These are phyloP conservation scores for Colletotrichum neosansevieriae DNA, from an alignment of 2,329 filamentous ascomycete species.

Conservation along the genomic window DNA sequence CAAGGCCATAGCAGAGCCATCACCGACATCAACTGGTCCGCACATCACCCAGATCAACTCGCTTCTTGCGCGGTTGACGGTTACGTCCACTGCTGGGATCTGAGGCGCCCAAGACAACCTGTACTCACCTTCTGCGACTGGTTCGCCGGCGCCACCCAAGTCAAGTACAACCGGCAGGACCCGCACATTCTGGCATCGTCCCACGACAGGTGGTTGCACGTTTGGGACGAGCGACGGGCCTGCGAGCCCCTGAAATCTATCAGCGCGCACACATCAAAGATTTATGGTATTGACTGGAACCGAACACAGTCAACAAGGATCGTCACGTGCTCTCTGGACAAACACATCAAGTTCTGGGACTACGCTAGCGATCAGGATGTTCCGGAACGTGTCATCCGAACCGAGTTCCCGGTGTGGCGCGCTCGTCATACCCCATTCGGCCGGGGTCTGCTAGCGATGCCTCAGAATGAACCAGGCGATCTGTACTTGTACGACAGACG, in stretches of 20 bases:
- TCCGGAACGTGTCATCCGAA: slow-evolving; percentile 82
- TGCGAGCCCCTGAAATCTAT: slow-evolving; percentile 85
- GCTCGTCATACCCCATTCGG: slow-evolving; percentile 93
- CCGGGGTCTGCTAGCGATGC: slow-evolving; percentile 88
- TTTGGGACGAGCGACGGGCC: slow-evolving; percentile 90
- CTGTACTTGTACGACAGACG: slow-evolving; percentile 85
- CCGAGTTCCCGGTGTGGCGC: slow-evolving; percentile 89
- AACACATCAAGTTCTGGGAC: slow-evolving; percentile 95
- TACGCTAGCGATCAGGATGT: slow-evolving; percentile 71
- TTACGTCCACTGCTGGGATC: slow-evolving; percentile 92
- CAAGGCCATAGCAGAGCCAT: slow-evolving; percentile 88
- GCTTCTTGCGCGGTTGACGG: slow-evolving; percentile 94
- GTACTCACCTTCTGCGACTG: slow-evolving; percentile 89
- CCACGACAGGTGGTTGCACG: slow-evolving; percentile 86
- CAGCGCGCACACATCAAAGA: slow-evolving; percentile 89
- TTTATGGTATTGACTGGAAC: slow-evolving; percentile 97
- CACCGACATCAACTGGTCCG: slow-evolving; percentile 96
- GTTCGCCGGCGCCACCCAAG: slow-evolving; percentile 93
- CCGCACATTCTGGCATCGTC: slow-evolving; percentile 90
- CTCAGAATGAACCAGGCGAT: slow-evolving; percentile 86
- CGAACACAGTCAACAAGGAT: slow-evolving; percentile 78
- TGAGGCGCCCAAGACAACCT: slow-evolving; percentile 79
- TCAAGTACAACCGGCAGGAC: slow-evolving; percentile 93
- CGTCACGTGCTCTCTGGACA: slow-evolving; percentile 90
- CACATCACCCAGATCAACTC: slow-evolving; percentile 88